A percentile compares a stretch with the other conserved stretches of the same genome.
Evolutionary conservation across 305 asterid species (phyloP).

Genomic region (Solanum aculeatissimum): DNA sequence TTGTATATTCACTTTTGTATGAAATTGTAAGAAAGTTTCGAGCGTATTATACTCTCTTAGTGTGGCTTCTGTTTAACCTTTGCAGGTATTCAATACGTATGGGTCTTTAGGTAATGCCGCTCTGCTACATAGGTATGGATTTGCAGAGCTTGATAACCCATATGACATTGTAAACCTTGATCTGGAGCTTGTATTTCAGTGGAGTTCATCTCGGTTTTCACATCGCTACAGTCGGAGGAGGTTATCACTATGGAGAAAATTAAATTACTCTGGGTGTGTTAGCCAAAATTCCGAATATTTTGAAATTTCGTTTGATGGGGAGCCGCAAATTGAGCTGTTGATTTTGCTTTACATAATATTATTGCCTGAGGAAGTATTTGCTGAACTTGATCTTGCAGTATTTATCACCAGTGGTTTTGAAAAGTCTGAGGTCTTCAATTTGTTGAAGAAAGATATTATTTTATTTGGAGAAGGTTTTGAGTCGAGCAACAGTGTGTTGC

Average conservation of each 20-base stretch:
- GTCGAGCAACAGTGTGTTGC: conserved; percentile 31
- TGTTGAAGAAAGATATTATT: conserved; percentile 10
- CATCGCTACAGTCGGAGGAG: conserved; percentile 55
- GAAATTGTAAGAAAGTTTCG: background rate
- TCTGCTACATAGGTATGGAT: conserved; percentile 86
- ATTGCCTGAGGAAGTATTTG: conserved; percentile 44
- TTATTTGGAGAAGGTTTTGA: conserved; percentile 17
- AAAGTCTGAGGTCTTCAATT: background rate
- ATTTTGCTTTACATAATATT: conserved; percentile 54
- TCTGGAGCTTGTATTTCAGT: conserved; percentile 54
- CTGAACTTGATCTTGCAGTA: conserved; percentile 31
- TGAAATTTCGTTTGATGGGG: conserved; percentile 68
- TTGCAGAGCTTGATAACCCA: conserved; percentile 73
- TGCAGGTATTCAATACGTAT: conserved; percentile 82
- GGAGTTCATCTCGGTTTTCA: conserved; percentile 68
- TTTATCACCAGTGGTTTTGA: conserved; percentile 12
- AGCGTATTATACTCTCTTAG: background rate
- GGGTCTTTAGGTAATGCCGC: conserved; percentile 85
- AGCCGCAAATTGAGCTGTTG: conserved; percentile 68
- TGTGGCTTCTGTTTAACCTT: background rate
- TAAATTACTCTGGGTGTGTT: conserved; percentile 50
- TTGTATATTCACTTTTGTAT: background rate
- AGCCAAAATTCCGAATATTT: conserved; percentile 67
- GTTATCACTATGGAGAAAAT: conserved; percentile 61
- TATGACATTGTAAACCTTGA: conserved; percentile 75